Percentiles rank a stretch among this genome's conserved stretches.
Evolutionary conservation across 805 yeast genomes (phyloP).

Genomic region (Kodamaea kaohsiungensis): DNA sequence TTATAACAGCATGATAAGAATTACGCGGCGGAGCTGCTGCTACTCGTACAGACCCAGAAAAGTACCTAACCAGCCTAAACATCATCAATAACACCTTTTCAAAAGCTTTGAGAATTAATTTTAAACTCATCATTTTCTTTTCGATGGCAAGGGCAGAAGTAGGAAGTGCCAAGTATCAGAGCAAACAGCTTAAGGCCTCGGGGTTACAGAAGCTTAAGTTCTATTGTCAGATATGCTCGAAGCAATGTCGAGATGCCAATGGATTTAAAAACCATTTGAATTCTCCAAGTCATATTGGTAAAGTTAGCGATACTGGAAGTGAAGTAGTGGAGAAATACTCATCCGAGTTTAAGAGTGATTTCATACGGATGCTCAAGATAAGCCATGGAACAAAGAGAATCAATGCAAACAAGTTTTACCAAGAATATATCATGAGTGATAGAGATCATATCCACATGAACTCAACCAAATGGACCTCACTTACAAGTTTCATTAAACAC

Average conservation of each 20-base stretch:
- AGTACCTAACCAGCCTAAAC: neutral
- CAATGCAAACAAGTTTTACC: constrained; percentile 84
- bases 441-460: constrained; percentile 88
- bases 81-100: neutral
- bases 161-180: constrained; percentile 60
- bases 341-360: constrained; percentile 58
- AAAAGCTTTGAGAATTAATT: neutral
- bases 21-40: constrained; percentile 31
- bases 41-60: constrained; percentile 6
- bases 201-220: constrained; percentile 85
- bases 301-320: constrained; percentile 44
- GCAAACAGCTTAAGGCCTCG: constrained; percentile 74
- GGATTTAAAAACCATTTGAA: constrained; percentile 90
- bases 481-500: constrained; percentile 66
- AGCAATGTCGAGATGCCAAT: constrained; percentile 94
- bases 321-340: constrained; percentile 61
- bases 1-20: constrained; percentile 27
- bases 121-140: neutral
- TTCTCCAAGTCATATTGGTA: constrained; percentile 74
- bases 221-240: constrained; percentile 89
- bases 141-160: constrained; percentile 36
- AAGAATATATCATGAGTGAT: constrained; percentile 76
- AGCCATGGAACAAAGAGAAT: constrained; percentile 82
- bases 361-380: constrained; percentile 58
- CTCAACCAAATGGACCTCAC: constrained; percentile 75